Conservation (phyloP, 345 rosid genomes). For the Viola odorata region DNA sequence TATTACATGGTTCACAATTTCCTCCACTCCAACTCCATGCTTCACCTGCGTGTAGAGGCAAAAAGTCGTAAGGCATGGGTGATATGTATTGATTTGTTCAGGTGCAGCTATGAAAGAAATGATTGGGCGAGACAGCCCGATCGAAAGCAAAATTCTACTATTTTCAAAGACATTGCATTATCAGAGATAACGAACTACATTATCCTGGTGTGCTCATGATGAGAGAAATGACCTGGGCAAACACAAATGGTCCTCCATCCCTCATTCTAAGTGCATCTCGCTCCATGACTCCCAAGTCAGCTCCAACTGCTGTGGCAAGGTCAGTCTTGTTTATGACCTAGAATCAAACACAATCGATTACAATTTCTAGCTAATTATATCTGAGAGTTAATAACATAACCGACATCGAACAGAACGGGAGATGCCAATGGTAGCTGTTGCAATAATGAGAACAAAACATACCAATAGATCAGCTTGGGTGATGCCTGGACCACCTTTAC, state of each 20-base stretch:
- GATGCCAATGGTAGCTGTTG: background rate
- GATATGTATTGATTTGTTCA: background rate
- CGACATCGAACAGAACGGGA: background rate
- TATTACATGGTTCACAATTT: conserved; percentile 64
- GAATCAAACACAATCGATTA: conserved; percentile 1
- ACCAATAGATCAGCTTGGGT: conserved; percentile 97
- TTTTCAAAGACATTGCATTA: background rate
- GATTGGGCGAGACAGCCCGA: too few species aligned
- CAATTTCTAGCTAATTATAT: background rate
- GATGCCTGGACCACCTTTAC: conserved; percentile 97
- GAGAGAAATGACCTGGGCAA: conserved; percentile 63
- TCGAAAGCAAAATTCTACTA: background rate
- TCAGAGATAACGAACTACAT: background rate
- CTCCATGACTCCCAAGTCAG: conserved; percentile 81
- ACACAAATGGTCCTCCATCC: conserved; percentile 93
- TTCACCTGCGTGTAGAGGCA: conserved; percentile 49
- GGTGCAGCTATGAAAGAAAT: too few species aligned
- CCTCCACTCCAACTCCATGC: conserved; percentile 74
- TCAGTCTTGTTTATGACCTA: conserved; percentile 97
- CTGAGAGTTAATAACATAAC: background rate
- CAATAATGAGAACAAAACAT: conserved; percentile 6
- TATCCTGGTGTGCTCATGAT: background rate
- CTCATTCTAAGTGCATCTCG: conserved; percentile 89
- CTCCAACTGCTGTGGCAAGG: conserved; percentile 86
- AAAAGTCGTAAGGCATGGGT: background rate